Conservation (phyloP, 305 asterid genomes). For the Fraxinus floribunda region DNA sequence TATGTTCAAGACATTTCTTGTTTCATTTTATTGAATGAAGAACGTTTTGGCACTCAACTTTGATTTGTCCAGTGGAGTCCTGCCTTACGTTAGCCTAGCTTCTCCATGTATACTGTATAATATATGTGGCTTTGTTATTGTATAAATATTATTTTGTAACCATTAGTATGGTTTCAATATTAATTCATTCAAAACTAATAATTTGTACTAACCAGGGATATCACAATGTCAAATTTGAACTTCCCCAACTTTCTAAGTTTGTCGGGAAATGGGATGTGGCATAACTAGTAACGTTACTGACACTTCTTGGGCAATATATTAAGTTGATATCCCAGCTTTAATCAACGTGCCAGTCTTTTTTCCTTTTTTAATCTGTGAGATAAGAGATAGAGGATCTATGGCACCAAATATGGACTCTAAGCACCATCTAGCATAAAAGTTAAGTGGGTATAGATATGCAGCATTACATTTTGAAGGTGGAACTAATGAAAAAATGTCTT, state of each 20-base stretch:
- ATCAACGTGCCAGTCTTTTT: not conserved
- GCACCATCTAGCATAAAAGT: not conserved
- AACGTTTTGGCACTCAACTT: not conserved
- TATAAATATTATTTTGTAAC: not conserved
- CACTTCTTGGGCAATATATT: not conserved
- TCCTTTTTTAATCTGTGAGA: not conserved
- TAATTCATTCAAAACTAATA: not conserved
- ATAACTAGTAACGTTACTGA: not conserved
- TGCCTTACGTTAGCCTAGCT: not conserved
- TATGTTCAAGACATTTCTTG: not conserved
- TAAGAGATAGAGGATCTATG: not conserved
- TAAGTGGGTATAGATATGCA: not conserved
- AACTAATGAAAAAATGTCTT: constrained; percentile 20
- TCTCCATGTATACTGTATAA: not conserved
- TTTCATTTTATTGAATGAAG: not conserved
- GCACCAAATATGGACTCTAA: not conserved
- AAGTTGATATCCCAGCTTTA: not conserved
- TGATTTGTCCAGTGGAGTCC: not conserved
- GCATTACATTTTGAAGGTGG: not conserved
- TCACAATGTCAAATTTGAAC: not conserved
- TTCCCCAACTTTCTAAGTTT: not conserved
- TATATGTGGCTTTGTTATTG: not conserved
- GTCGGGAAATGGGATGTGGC: not conserved
- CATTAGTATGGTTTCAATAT: not conserved
- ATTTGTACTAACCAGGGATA: not conserved